A percentile compares a stretch with the other conserved stretches of the same genome.
phyloP scores from a whole-genome alignment of 2,329 filamentous ascomycete genomes.

The Lomentospora prolificans region DNA sequence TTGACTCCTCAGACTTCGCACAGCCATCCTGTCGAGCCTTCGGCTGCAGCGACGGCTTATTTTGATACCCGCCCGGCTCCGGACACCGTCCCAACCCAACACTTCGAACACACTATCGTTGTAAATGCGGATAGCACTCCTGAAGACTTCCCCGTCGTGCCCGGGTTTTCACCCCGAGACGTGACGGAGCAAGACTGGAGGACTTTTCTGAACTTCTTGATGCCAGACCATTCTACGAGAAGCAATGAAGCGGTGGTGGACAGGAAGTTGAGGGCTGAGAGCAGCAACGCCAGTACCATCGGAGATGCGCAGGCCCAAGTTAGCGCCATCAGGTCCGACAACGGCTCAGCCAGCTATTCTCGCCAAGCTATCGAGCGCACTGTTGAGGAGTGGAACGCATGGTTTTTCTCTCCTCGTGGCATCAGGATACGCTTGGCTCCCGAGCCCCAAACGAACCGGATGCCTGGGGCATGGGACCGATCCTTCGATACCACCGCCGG shows the following conservation, averaged over 20 bases:
- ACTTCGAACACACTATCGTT: constrained; percentile 23
- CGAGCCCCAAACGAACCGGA: constrained; percentile 13
- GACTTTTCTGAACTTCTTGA: constrained; percentile 46
- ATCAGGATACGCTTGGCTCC: constrained; percentile 29
- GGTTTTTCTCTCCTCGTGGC: constrained; percentile 43
- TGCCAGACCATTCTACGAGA: constrained; percentile 35
- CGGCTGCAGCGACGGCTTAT: constrained; percentile 23
- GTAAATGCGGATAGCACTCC: constrained; percentile 26
- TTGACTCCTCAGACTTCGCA: constrained; percentile 30
- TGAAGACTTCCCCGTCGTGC: constrained; percentile 33
- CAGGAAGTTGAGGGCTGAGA: constrained; percentile 37
- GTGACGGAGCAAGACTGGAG: constrained; percentile 45
- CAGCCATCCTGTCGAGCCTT: constrained; percentile 14
- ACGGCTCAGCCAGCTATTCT: constrained; percentile 12
- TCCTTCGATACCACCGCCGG: constrained; percentile 16
- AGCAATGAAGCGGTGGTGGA: constrained; percentile 38
- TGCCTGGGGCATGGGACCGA: constrained; percentile 24
- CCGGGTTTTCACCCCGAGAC: constrained; percentile 29
- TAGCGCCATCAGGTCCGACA: not conserved
- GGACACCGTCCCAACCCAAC: constrained; percentile 17
- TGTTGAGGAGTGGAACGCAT: constrained; percentile 45
- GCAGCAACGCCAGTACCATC: constrained; percentile 18
- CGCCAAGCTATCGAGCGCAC: constrained; percentile 26
- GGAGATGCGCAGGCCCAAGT: constrained; percentile 32
- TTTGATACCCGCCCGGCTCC: constrained; percentile 34